Percentiles rank a stretch among this genome's conserved stretches.
phyloP scores from a whole-genome alignment of 768 basidiomycete species.

The Mycena galericulata region DNA sequence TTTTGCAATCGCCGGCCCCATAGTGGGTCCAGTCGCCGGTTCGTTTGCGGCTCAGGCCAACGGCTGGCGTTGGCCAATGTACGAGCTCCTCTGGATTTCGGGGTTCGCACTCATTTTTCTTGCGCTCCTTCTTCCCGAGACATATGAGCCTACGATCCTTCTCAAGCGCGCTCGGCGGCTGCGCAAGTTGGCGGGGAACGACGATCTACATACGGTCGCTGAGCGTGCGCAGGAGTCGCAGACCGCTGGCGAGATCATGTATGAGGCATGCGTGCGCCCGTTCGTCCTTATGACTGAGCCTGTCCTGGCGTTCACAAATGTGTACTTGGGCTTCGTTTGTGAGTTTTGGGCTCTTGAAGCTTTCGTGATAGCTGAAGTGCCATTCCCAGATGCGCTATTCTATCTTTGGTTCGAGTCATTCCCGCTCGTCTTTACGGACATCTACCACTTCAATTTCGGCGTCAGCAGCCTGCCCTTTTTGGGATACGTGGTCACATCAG shows the following conservation, averaged over 20 bases:
- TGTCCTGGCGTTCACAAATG: slow-evolving; percentile 42
- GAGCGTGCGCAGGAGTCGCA: slow-evolving; percentile 38
- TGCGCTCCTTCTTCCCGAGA: slow-evolving; percentile 46
- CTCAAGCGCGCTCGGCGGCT: slow-evolving; percentile 44
- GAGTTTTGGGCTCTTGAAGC: neutral
- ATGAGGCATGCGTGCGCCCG: slow-evolving; percentile 42
- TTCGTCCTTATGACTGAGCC: slow-evolving; percentile 46
- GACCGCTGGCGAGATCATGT: slow-evolving; percentile 30
- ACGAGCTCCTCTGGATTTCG: slow-evolving; percentile 46
- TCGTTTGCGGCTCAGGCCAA: slow-evolving; percentile 45
- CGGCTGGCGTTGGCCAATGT: slow-evolving; percentile 49
- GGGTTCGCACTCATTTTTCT: slow-evolving; percentile 40
- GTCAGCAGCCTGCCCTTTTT: slow-evolving; percentile 45
- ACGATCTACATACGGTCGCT: slow-evolving; percentile 36
- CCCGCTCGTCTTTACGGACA: slow-evolving; percentile 45
- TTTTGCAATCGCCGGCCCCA: slow-evolving; percentile 40
- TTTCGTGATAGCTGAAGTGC: neutral
- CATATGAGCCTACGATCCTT: slow-evolving; percentile 38
- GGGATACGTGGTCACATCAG: slow-evolving; percentile 33
- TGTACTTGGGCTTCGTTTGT: slow-evolving; percentile 46
- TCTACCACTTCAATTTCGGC: slow-evolving; percentile 47
- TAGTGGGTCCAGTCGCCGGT: slow-evolving; percentile 45
- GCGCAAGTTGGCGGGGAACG: slow-evolving; percentile 43
- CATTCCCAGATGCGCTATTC: slow-evolving; percentile 37
- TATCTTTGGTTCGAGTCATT: slow-evolving; percentile 50